phyloP scores from a whole-genome alignment of 371 early-diverging fungal genomes.

The Chytridium lagenaria region DNA sequence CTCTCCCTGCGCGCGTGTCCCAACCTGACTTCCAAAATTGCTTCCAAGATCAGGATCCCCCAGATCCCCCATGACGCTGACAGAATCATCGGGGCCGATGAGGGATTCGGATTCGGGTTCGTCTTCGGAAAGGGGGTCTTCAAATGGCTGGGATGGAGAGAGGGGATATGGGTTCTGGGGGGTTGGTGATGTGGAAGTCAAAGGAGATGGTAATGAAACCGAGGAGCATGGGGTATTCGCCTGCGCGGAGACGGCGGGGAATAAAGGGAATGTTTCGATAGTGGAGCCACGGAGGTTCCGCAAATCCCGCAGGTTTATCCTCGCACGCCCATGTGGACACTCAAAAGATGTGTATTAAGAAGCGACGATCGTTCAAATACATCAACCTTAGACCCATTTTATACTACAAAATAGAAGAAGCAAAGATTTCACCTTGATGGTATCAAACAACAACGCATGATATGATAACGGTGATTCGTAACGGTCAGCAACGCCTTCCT shows the following conservation, averaged over 20 bases:
- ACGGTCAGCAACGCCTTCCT: not conserved
- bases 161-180: too few species aligned
- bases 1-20: slow-evolving; percentile 5
- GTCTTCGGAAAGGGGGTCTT: too few species aligned
- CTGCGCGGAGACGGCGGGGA: not conserved
- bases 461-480: slow-evolving; percentile 12
- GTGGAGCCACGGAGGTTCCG: not conserved
- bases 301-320: not conserved
- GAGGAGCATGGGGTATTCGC: not conserved
- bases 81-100: slow-evolving; percentile 2
- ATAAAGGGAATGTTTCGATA: slow-evolving; percentile 2
- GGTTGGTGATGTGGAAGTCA: not conserved
- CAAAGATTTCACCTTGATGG: slow-evolving; percentile 8
- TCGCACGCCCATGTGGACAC: slow-evolving; percentile 6
- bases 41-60: slow-evolving; percentile 14
- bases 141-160: too few species aligned
- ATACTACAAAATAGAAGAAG: not conserved
- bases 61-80: slow-evolving; percentile 13
- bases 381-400: not conserved
- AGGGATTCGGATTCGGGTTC: slow-evolving; percentile 1
- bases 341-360: slow-evolving; percentile 9
- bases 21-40: slow-evolving; percentile 19
- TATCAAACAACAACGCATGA: slow-evolving; percentile 26
- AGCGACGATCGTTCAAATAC: not conserved
- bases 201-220: slow-evolving; percentile 9